Percentiles rank a stretch among this genome's conserved stretches.
These are phyloP conservation scores for Aureobasidium namibiae DNA, from an alignment of 2,329 filamentous ascomycete genomes.

Conservation along the genomic window DNA sequence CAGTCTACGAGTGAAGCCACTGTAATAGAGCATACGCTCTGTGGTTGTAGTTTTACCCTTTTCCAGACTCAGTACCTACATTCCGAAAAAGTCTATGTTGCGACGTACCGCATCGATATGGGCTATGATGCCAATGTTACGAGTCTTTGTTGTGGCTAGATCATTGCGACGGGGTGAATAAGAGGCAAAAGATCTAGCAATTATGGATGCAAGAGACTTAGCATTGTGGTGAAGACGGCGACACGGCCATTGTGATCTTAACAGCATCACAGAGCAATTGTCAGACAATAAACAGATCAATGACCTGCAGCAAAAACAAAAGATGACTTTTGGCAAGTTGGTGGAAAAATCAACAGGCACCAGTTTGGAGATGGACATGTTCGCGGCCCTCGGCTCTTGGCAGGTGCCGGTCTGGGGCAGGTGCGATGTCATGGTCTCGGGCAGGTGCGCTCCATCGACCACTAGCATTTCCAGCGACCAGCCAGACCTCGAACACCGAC, in stretches of 20 bases:
- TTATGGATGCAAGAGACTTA: not conserved
- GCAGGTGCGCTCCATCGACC: constrained; percentile 12
- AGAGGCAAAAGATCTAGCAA: constrained; percentile 12
- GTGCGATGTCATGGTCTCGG: constrained; percentile 19
- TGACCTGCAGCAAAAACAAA: not conserved
- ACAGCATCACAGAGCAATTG: constrained; percentile 2
- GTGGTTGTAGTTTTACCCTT: constrained; percentile 95
- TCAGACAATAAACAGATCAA: not conserved
- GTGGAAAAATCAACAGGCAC: not conserved
- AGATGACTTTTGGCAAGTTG: not conserved
- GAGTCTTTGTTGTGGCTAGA: constrained; percentile 39
- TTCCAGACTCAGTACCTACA: constrained; percentile 14
- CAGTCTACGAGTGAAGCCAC: constrained; percentile 76
- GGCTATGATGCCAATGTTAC: constrained; percentile 97
- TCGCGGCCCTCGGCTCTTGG: constrained; percentile 8
- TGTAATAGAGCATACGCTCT: constrained; percentile 97
- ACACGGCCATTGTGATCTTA: constrained; percentile 4
- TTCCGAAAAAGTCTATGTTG: not conserved
- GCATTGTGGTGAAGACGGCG: not conserved
- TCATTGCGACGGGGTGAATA: constrained; percentile 7
- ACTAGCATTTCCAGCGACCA: constrained; percentile 15
- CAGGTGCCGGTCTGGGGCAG: constrained; percentile 18
- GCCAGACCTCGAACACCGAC: constrained; percentile 14
- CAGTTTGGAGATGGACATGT: not conserved
- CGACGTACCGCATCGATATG: constrained; percentile 78